Evolutionary conservation across 257 asterid genomes (phyloP), one percentile per base, ranked within the genome.

Genomic region (Datura wrightii): DNA sequence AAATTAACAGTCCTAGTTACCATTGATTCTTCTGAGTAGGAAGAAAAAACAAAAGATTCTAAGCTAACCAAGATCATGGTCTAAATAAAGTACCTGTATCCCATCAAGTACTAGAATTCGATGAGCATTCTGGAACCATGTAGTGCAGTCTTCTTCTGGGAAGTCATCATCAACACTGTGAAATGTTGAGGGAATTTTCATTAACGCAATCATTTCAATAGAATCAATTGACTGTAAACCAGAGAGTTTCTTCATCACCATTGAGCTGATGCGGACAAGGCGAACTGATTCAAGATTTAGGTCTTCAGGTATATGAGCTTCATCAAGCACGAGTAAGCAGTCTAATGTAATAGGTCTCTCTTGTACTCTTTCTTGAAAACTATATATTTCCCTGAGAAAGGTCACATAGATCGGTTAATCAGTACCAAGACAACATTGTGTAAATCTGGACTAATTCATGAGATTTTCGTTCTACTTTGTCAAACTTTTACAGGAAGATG

Each of bases 91-190:
- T 15, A 94, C 98, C 98, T 95, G 99, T 84, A 97, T 92, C 24
- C 98, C 95, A 60, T 95, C 98, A 85, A 97, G 99, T 89, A 95
- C 97, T 42, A 97, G 96, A 88, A 97, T 86, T 39, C 98, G 93
- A 84, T 86, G 91, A 24, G 94, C 91, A 82, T 39, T 82, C 55
- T 97, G 54, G 85, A 94, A 92, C 92, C 91, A 89, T 60, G 86
- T 54, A 42, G 14, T 81, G 50, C 85, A 90, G 86, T 91, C 92
- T 85, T 84, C 90, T 41, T 88, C 90, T 52, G 82, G 87, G 54
- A 79, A 84, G 81, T 74, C 72, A 80, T 85, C 84, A 71, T 72
- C 87, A 70, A 89, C 67, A 24, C 53, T 82, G 76, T 85, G 92
- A 90, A 92, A 97, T 44, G 93, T 90, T 80, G 96, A 87, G 79